Percentiles rank a stretch among this genome's conserved stretches.
These are phyloP conservation scores for Beauveria sp. DNA, from an alignment of 2,329 filamentous ascomycete genomes.

Conservation along the genomic window DNA sequence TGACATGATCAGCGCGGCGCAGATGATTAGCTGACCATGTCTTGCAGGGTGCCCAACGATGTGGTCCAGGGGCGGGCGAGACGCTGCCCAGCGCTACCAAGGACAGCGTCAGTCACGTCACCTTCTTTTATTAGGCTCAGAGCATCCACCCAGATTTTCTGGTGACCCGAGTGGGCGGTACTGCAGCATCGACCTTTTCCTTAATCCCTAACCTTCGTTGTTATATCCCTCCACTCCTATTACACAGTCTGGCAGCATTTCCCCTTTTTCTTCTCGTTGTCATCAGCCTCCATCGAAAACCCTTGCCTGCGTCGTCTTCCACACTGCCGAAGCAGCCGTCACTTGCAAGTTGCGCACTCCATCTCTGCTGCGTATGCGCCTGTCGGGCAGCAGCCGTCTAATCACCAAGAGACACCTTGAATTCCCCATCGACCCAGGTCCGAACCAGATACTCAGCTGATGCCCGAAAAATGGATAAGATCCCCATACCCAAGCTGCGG, in stretches of 20 bases:
- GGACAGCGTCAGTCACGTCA: neutral
- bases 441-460: neutral
- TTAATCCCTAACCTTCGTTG: neutral
- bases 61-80: neutral
- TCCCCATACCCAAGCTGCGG: constrained; percentile 34
- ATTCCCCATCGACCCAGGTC: neutral
- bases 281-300: neutral
- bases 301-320: neutral
- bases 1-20: neutral
- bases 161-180: constrained; percentile 4
- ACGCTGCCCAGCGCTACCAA: neutral
- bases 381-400: neutral
- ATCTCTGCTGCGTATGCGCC: neutral
- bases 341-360: neutral
- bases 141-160: constrained; percentile 2
- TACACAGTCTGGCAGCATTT: neutral
- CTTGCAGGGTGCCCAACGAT: neutral
- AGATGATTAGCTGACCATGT: neutral
- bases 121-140: neutral
- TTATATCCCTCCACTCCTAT: constrained; percentile 4
- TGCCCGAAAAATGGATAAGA: constrained; percentile 30
- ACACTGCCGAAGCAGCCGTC: neutral
- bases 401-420: neutral
- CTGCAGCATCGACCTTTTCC: neutral
- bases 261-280: neutral